Conservation (phyloP, 2,329 filamentous ascomycete species). For the Pyrenochaeta sp. region DNA sequence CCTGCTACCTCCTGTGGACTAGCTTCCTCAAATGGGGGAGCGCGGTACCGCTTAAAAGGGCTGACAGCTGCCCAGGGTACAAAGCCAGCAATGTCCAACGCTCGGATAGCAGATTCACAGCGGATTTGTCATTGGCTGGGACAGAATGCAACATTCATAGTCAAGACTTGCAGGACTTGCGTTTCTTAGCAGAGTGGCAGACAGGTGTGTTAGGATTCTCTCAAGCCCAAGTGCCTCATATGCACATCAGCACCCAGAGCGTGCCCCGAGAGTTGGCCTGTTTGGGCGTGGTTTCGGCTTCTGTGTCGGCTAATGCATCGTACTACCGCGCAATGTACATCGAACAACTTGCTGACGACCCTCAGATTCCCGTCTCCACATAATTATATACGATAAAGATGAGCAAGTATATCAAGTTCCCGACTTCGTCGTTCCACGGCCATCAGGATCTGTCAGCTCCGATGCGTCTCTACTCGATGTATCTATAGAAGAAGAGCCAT, state of each 20-base stretch:
- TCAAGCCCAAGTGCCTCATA: neutral
- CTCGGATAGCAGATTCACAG: conserved; percentile 66
- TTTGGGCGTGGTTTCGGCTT: neutral
- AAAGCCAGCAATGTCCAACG: conserved; percentile 66
- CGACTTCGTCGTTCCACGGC: conserved; percentile 72
- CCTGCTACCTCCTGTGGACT: conserved; percentile 31
- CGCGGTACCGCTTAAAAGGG: conserved; percentile 31
- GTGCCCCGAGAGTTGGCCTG: neutral
- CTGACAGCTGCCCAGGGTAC: conserved; percentile 70
- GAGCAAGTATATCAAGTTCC: conserved; percentile 79
- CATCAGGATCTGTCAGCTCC: conserved; percentile 46
- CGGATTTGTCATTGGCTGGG: conserved; percentile 75
- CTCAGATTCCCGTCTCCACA: conserved; percentile 70
- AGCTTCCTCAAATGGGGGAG: conserved; percentile 28
- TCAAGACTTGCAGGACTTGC: conserved; percentile 63
- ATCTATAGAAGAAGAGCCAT: conserved; percentile 64
- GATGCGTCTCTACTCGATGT: conserved; percentile 61
- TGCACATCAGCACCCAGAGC: neutral
- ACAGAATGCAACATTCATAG: conserved; percentile 68
- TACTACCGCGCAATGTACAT: neutral
- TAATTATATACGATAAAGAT: conserved; percentile 74
- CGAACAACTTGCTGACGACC: conserved; percentile 5
- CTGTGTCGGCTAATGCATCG: neutral
- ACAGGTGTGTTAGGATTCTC: conserved; percentile 55
- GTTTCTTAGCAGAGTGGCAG: conserved; percentile 67